Evolutionary conservation across 176 grass and related monocot genomes (phyloP).

Genomic region (Phoenix dactylifera): DNA sequence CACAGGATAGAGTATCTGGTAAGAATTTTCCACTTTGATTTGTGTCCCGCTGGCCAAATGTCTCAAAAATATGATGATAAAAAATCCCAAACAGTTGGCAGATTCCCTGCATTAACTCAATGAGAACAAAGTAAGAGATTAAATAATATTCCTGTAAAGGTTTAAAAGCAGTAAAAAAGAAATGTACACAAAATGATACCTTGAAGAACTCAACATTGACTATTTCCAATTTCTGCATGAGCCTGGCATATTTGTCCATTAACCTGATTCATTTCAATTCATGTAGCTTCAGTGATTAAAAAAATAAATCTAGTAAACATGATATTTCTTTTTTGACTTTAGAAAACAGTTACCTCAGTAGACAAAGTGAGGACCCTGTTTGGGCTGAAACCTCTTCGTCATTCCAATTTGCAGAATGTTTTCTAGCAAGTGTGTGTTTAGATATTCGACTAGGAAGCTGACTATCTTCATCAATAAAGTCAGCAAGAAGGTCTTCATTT

Average conservation of each 20-base stretch:
- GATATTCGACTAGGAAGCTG: conserved; percentile 85
- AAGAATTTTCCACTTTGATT: conserved; percentile 54
- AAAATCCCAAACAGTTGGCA: conserved; percentile 94
- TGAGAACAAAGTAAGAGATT: conserved; percentile 23
- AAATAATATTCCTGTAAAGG: background rate
- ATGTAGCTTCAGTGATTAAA: no score
- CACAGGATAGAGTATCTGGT: conserved; percentile 57
- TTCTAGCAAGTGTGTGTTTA: conserved; percentile 56
- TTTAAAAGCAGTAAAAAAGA: conserved; percentile 9
- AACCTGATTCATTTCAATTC: conserved; percentile 45
- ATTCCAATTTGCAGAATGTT: conserved; percentile 51
- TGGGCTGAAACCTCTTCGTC: conserved; percentile 83
- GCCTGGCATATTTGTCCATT: conserved; percentile 98
- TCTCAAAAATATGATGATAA: conserved; percentile 83
- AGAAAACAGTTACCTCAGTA: conserved; percentile 67
- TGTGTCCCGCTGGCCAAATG: conserved; percentile 63
- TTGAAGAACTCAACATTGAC: conserved; percentile 95
- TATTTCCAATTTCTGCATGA: conserved; percentile 97
- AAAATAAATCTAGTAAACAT: background rate
- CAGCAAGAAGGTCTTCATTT: conserved; percentile 96
- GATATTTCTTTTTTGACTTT: conserved; percentile 1
- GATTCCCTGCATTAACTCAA: conserved; percentile 53
- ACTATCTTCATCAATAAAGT: conserved; percentile 99
- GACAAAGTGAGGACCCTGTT: conserved; percentile 86
- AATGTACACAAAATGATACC: conserved; percentile 26